Evolutionary conservation across 257 asterid genomes (phyloP).

Genomic region (Solanum okadae): DNA sequence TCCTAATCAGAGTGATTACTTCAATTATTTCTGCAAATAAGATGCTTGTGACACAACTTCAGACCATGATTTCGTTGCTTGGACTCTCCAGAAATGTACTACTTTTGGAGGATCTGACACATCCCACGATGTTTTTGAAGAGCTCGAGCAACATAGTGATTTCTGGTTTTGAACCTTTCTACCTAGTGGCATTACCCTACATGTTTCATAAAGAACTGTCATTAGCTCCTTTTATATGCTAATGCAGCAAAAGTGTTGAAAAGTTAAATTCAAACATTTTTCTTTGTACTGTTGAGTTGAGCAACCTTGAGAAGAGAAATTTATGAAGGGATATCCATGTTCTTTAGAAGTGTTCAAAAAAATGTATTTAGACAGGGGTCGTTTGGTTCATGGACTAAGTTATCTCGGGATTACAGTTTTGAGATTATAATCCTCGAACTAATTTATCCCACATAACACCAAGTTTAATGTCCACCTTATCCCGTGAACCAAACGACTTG

Average conservation of each 20-base stretch:
- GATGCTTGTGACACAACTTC: neutral
- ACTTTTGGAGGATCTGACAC: neutral
- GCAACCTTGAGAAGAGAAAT: neutral
- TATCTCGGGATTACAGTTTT: neutral
- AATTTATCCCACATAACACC: neutral
- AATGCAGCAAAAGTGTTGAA: neutral
- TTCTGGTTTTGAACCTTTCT: neutral
- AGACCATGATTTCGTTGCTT: neutral
- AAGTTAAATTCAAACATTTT: neutral
- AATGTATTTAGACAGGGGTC: accelerated
- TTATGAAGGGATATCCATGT: neutral
- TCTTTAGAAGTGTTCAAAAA: neutral
- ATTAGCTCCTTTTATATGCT: neutral
- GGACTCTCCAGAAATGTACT: neutral
- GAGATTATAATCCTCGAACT: neutral
- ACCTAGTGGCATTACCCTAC: neutral
- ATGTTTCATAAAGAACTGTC: neutral
- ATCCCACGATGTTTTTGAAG: neutral
- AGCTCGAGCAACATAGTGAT: neutral
- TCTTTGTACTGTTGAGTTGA: neutral
- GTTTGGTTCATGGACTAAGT: neutral
- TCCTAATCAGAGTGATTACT: no score
- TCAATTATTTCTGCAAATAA: neutral
- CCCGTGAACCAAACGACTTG: neutral
- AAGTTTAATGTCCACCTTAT: neutral